Percentiles rank a stretch among this genome's conserved stretches.
phyloP scores from a whole-genome alignment of 176 grass and related monocot species.

The Rhynchospora pubera region DNA sequence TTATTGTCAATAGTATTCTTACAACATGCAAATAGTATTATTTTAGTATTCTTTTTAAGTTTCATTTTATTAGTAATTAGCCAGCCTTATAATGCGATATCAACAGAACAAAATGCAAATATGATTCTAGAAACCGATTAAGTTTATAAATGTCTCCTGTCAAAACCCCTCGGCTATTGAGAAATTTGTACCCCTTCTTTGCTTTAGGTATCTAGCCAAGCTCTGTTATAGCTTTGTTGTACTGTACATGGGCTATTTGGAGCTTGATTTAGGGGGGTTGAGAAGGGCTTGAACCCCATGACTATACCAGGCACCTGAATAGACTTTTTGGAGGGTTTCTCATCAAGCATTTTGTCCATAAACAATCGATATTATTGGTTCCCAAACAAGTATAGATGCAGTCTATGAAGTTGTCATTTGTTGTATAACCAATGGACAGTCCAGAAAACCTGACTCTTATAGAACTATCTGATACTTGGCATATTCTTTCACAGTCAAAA shows the following conservation, averaged over 20 bases:
- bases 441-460: background rate
- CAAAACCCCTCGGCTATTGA: background rate
- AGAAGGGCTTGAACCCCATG: background rate
- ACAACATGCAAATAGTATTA: background rate
- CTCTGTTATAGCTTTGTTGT: no score
- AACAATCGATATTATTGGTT: background rate
- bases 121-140: background rate
- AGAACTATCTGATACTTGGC: background rate
- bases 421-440: background rate
- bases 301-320: background rate
- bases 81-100: background rate
- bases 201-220: no score
- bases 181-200: no score
- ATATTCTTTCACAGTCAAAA: background rate
- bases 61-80: background rate
- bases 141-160: background rate
- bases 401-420: background rate
- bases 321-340: background rate
- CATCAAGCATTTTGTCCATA: background rate
- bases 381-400: background rate
- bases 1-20: background rate
- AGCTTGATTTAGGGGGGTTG: background rate
- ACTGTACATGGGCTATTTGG: background rate
- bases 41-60: background rate
- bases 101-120: background rate